A percentile compares a stretch with the other conserved stretches of the same genome.
Conservation (phyloP, 2,329 filamentous ascomycete genomes). For the Neodidymelliopsis sp. region DNA sequence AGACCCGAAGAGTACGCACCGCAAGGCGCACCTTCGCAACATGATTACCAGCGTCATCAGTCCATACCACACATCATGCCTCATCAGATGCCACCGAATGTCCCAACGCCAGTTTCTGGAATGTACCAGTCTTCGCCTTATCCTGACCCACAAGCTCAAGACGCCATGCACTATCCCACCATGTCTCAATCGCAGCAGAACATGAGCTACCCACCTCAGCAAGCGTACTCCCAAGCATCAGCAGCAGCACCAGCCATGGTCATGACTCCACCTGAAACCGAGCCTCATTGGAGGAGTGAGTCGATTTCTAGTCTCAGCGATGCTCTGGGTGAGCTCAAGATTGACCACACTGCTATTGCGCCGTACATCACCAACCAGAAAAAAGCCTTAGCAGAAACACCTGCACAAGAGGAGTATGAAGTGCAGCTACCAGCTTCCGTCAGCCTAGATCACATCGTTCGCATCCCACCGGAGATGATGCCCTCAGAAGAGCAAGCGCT, state of each 20-base stretch:
- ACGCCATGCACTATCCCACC: conserved; percentile 46
- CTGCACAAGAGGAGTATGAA: conserved; percentile 75
- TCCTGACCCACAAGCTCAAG: conserved; percentile 42
- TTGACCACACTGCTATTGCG: conserved; percentile 85
- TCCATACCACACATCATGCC: conserved; percentile 41
- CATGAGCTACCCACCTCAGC: conserved; percentile 44
- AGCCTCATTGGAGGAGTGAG: conserved; percentile 47
- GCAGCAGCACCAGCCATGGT: conserved; percentile 35
- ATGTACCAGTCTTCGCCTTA: conserved; percentile 50
- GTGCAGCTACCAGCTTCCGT: conserved; percentile 72
- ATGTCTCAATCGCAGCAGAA: conserved; percentile 47
- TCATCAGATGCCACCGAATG: conserved; percentile 38
- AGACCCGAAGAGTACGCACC: conserved; percentile 50
- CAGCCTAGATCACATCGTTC: conserved; percentile 76
- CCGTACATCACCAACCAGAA: conserved; percentile 80
- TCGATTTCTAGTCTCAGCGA: conserved; percentile 74
- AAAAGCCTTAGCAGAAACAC: conserved; percentile 63
- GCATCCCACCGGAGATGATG: conserved; percentile 93
- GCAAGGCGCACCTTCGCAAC: conserved; percentile 48
- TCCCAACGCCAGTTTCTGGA: conserved; percentile 40
- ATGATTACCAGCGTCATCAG: conserved; percentile 49
- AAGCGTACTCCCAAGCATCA: conserved; percentile 43
- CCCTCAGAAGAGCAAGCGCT: conserved; percentile 82
- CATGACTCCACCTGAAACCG: conserved; percentile 60
- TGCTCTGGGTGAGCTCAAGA: conserved; percentile 83